phyloP scores from a whole-genome alignment of 2,329 filamentous ascomycete genomes.

The Microsporum ferrugineum region DNA sequence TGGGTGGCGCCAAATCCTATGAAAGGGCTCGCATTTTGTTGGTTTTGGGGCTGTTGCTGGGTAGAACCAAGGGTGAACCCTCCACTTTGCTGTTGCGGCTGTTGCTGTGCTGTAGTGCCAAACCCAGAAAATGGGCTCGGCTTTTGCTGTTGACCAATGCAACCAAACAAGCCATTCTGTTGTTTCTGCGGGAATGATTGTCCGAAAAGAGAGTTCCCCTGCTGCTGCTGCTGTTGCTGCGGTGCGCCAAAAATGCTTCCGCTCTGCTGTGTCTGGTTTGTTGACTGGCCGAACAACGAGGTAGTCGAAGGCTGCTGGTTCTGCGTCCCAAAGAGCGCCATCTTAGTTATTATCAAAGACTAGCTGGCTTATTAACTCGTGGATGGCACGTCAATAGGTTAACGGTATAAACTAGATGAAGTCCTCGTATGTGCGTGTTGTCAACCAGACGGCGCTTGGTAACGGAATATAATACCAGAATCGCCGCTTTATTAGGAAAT shows the following conservation, averaged over 20 bases:
- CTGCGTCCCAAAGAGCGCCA: constrained; percentile 13
- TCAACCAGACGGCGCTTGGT: background rate
- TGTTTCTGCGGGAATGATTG: constrained; percentile 14
- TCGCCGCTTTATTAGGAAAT: too few relatives aligned
- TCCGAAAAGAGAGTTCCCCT: constrained; percentile 12
- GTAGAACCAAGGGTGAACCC: constrained; percentile 6
- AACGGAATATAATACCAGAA: background rate
- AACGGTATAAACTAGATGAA: background rate
- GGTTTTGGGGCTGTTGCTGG: constrained; percentile 13
- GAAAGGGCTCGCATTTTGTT: constrained; percentile 8
- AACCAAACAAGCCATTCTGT: constrained; percentile 18
- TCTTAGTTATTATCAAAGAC: background rate
- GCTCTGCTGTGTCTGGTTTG: constrained; percentile 12
- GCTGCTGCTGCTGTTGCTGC: constrained; percentile 15
- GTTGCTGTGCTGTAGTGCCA: constrained; percentile 25
- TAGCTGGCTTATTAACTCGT: too few relatives aligned
- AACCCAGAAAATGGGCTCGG: constrained; percentile 33
- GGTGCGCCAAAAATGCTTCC: constrained; percentile 16
- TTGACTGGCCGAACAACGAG: constrained; percentile 11
- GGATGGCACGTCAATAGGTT: background rate
- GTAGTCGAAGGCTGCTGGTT: constrained; percentile 10
- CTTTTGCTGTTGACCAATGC: constrained; percentile 23
- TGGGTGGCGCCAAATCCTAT: constrained; percentile 6
- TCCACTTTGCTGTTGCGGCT: constrained; percentile 32
- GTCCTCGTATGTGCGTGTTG: background rate